Conservation (phyloP, 352 stramenopile genomes). For the Phytophthora hybrid region DNA sequence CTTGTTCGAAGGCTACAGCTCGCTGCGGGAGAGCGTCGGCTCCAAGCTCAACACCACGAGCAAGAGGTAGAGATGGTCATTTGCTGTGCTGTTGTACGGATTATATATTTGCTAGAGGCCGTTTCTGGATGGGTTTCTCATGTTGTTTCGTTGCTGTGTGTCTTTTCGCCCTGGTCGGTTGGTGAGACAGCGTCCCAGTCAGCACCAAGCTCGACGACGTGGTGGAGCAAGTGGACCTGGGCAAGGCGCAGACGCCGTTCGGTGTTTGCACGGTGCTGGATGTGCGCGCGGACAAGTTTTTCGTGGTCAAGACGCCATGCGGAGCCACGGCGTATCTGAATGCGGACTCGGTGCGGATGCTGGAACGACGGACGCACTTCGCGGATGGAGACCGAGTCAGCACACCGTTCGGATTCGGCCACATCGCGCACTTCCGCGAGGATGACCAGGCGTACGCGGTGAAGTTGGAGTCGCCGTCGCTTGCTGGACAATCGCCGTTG, state of each 20-base stretch:
- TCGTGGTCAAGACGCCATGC: conserved; percentile 60
- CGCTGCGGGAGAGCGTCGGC: conserved; percentile 68
- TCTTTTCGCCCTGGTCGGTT: conserved; percentile 20
- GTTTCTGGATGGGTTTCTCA: conserved; percentile 36
- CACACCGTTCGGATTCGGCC: conserved; percentile 59
- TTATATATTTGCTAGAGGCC: conserved; percentile 36
- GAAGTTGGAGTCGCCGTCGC: conserved; percentile 46
- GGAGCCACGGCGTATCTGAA: conserved; percentile 63
- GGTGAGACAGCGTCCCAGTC: conserved; percentile 33
- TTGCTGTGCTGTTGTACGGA: conserved; percentile 32
- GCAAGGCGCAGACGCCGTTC: conserved; percentile 61
- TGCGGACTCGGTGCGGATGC: conserved; percentile 53
- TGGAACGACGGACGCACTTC: conserved; percentile 64
- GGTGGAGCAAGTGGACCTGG: conserved; percentile 35
- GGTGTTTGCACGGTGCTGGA: conserved; percentile 58
- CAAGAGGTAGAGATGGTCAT: conserved; percentile 46
- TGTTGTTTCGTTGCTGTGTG: conserved; percentile 33
- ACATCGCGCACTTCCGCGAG: conserved; percentile 59
- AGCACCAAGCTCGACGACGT: conserved; percentile 33
- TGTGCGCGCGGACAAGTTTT: conserved; percentile 61
- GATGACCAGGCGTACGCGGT: conserved; percentile 69
- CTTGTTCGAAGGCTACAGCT: conserved; percentile 83
- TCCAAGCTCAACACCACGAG: conserved; percentile 66
- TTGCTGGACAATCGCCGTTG: conserved; percentile 38
- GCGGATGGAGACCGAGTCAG: conserved; percentile 57